phyloP scores from a whole-genome alignment of 2,329 filamentous ascomycete species.

The Raffaelea arxii region DNA sequence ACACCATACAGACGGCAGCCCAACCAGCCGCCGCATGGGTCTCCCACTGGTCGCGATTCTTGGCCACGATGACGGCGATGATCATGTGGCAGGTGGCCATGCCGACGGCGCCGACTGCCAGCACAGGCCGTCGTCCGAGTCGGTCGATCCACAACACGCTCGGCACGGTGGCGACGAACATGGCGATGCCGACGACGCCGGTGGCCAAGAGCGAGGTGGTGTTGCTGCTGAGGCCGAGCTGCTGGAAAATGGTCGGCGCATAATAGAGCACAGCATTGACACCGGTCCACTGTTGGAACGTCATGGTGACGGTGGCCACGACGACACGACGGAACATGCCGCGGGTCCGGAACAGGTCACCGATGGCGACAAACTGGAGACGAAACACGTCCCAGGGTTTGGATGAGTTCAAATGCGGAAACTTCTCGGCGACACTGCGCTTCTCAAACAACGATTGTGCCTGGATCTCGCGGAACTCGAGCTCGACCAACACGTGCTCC shows the following conservation, averaged over 20 bases:
- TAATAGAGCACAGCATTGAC: constrained; percentile 59
- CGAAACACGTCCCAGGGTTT: constrained; percentile 56
- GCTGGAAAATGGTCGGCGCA: constrained; percentile 58
- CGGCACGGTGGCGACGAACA: constrained; percentile 59
- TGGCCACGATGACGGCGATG: constrained; percentile 59
- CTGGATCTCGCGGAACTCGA: constrained; percentile 78
- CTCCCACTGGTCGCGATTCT: constrained; percentile 48
- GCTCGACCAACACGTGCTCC: constrained; percentile 58
- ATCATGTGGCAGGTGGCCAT: constrained; percentile 65
- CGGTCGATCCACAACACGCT: constrained; percentile 58
- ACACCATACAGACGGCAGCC: constrained; percentile 59
- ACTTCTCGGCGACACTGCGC: constrained; percentile 55
- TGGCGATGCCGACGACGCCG: constrained; percentile 60
- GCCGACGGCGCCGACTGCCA: constrained; percentile 55
- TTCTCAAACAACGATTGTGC: constrained; percentile 72
- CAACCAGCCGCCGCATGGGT: constrained; percentile 54
- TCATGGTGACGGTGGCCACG: constrained; percentile 54
- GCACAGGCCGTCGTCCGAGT: constrained; percentile 51
- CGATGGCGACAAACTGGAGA: constrained; percentile 59
- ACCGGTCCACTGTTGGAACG: constrained; percentile 43
- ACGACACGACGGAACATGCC: constrained; percentile 59
- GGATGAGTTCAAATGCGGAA: constrained; percentile 52
- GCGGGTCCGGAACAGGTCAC: constrained; percentile 52
- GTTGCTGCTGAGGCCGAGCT: constrained; percentile 47
- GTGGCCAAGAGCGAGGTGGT: constrained; percentile 54